phyloP scores from a whole-genome alignment of 1,284 basidiomycete species.

The Boletellus deceptivus region DNA sequence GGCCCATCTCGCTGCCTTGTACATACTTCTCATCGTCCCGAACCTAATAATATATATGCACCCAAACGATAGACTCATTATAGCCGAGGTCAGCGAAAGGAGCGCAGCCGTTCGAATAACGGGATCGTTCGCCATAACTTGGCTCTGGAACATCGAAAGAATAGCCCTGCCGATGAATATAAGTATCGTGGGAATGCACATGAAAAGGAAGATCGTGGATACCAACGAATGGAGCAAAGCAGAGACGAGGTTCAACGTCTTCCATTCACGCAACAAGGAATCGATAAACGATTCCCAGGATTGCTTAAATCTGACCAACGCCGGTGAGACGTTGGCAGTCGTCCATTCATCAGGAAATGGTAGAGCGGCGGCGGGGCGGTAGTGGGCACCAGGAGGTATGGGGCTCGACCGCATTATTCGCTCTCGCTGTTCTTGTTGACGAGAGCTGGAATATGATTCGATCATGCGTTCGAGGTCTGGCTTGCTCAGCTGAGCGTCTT shows the following conservation, averaged over 20 bases:
- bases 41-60: slow-evolving; percentile 77
- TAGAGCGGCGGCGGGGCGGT: slow-evolving; percentile 26
- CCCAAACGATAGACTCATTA: slow-evolving; percentile 74
- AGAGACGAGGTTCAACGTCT: slow-evolving; percentile 73
- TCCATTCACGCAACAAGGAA: slow-evolving; percentile 69
- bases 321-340: slow-evolving; percentile 53
- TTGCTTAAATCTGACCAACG: slow-evolving; percentile 61
- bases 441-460: slow-evolving; percentile 38
- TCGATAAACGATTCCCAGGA: slow-evolving; percentile 75
- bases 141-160: slow-evolving; percentile 70
- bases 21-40: slow-evolving; percentile 76
- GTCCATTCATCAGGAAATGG: slow-evolving; percentile 69
- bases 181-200: background rate
- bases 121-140: slow-evolving; percentile 57
- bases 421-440: slow-evolving; percentile 18
- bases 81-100: slow-evolving; percentile 62
- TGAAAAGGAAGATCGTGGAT: background rate
- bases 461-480: slow-evolving; percentile 72
- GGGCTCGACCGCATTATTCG: slow-evolving; percentile 24
- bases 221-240: slow-evolving; percentile 68
- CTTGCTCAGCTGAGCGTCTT: slow-evolving; percentile 70
- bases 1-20: slow-evolving; percentile 72
- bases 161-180: slow-evolving; percentile 51
- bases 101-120: slow-evolving; percentile 65
- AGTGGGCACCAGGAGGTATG: slow-evolving; percentile 26